These are phyloP conservation scores for Bryopsis sp. DNA, from an alignment of 139 green algal species.

Conservation along the genomic window DNA sequence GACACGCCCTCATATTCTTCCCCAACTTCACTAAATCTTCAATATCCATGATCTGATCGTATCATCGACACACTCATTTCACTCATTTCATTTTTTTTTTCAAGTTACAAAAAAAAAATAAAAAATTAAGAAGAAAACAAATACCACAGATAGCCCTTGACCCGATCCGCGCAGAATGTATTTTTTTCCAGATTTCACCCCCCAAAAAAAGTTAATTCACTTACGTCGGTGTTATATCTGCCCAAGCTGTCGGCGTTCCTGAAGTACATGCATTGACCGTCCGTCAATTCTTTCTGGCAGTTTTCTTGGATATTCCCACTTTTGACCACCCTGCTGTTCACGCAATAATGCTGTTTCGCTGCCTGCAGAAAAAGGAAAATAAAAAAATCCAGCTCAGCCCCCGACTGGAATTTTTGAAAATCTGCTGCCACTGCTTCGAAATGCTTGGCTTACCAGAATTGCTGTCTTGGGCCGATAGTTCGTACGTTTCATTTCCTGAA, in stretches of 20 bases:
- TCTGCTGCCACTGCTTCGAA: background rate
- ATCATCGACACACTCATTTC: background rate
- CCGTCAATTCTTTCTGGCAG: conserved; percentile 63
- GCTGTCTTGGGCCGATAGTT: conserved; percentile 71
- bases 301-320: conserved; percentile 53
- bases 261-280: conserved; percentile 43
- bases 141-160: background rate
- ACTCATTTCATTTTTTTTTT: no score
- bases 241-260: conserved; percentile 25
- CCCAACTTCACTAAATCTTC: conserved; percentile 72
- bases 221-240: no score
- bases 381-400: background rate
- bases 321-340: conserved; percentile 55
- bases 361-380: conserved; percentile 31
- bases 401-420: background rate
- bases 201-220: no score
- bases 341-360: conserved; percentile 79
- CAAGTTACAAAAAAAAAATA: background rate
- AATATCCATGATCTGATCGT: conserved; percentile 72
- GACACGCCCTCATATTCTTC: conserved; percentile 50
- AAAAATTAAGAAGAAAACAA: background rate
- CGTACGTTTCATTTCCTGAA: conserved; percentile 79
- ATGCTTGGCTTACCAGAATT: conserved; percentile 53
- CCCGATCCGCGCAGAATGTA: background rate
- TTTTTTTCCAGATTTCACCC: background rate